phyloP scores from a whole-genome alignment of 305 asterid species.

The Fraxinus floribunda region DNA sequence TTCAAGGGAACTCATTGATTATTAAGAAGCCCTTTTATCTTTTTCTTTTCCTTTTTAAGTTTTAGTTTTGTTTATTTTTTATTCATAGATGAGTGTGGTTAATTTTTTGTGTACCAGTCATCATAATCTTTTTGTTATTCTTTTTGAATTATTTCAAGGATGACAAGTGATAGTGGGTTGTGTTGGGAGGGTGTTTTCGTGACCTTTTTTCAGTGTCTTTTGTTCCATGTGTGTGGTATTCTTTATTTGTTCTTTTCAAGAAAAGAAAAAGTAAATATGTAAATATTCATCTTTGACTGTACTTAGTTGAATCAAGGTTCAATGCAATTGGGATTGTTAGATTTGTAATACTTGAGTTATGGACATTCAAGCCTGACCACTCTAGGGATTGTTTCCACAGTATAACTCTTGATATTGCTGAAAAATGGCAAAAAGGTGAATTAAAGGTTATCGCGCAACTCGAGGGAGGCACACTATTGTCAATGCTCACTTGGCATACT shows the following conservation, averaged over 20 bases:
- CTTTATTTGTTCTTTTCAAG: slow-evolving; percentile 24
- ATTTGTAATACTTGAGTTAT: not conserved
- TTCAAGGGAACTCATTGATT: slow-evolving; percentile 31
- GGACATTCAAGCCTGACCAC: not conserved
- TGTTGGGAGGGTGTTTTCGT: slow-evolving; percentile 40
- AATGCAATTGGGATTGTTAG: not conserved
- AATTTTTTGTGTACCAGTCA: slow-evolving; percentile 33
- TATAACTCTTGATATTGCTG: not conserved
- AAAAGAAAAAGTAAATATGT: slow-evolving; percentile 20
- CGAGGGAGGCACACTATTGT: not conserved
- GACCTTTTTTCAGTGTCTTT: slow-evolving; percentile 19
- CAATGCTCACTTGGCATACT: too few relatives aligned
- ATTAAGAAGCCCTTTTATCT: slow-evolving; percentile 17
- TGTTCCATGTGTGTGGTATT: slow-evolving; percentile 22
- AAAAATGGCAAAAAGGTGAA: not conserved
- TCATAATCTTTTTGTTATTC: slow-evolving; percentile 23
- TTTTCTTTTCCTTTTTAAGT: not conserved
- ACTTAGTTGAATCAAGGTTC: not conserved
- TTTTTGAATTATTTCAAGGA: slow-evolving; percentile 26
- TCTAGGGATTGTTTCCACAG: not conserved
- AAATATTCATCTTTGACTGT: slow-evolving; percentile 32
- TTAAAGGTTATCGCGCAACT: not conserved
- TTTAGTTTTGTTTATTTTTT: not conserved
- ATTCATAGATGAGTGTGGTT: slow-evolving; percentile 37
- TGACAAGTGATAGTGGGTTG: slow-evolving; percentile 31